A percentile compares a stretch with the other conserved stretches of the same genome.
phyloP scores from a whole-genome alignment of 306 rosid species.

The Cicer judaicum region DNA sequence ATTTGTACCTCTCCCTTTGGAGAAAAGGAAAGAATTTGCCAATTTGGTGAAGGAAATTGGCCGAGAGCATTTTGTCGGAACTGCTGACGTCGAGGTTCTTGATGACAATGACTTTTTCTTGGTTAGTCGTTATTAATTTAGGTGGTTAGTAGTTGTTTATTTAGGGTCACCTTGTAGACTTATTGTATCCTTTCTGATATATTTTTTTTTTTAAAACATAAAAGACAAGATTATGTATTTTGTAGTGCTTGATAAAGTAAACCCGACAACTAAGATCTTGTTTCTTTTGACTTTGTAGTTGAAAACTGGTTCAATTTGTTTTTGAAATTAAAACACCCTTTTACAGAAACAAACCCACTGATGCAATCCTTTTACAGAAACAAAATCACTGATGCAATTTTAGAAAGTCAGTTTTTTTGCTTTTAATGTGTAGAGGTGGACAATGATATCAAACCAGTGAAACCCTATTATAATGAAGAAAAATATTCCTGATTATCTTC shows the following conservation, averaged over 20 bases:
- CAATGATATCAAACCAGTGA: slow-evolving; percentile 19
- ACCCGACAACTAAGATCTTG: slow-evolving; percentile 3
- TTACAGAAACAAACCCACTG: no score
- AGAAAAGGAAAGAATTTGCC: slow-evolving; percentile 76
- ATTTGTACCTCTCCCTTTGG: slow-evolving; percentile 82
- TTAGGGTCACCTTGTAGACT: slow-evolving; percentile 34
- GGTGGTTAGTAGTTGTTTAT: slow-evolving; percentile 61
- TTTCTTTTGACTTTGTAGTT: slow-evolving; percentile 38
- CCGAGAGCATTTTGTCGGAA: slow-evolving; percentile 82
- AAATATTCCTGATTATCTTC: neutral
- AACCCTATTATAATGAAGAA: neutral
- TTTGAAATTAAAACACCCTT: slow-evolving; percentile 8
- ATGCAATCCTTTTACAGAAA: slow-evolving; percentile 4
- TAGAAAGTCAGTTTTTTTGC: neutral
- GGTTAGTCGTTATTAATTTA: slow-evolving; percentile 64
- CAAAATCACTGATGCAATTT: neutral
- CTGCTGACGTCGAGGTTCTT: slow-evolving; percentile 73
- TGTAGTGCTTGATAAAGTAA: slow-evolving; percentile 9
- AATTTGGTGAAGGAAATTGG: slow-evolving; percentile 77
- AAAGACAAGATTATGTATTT: slow-evolving; percentile 35
- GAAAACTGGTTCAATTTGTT: slow-evolving; percentile 35
- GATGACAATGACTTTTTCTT: slow-evolving; percentile 67
- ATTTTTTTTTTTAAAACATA: neutral
- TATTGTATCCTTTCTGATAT: slow-evolving; percentile 26
- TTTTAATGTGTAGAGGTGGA: slow-evolving; percentile 11